Conservation (phyloP, 1,284 basidiomycete species). For the Irpex rosettiformis region DNA sequence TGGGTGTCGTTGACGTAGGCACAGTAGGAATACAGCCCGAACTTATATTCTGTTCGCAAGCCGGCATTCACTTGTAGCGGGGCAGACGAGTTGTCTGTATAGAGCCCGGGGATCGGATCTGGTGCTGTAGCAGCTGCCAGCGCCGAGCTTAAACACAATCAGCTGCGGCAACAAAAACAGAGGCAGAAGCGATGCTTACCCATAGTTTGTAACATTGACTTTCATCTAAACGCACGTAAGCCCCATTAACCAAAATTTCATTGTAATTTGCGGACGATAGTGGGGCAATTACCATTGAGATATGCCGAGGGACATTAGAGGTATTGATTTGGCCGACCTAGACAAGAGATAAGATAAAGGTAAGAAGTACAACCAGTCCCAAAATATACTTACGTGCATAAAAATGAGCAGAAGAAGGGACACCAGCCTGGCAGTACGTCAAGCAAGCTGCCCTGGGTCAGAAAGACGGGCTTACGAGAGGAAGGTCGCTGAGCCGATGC, state of each 20-base stretch:
- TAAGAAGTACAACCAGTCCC: conserved; percentile 13
- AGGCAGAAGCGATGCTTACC: conserved; percentile 38
- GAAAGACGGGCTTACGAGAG: conserved; percentile 51
- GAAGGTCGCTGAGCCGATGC: conserved; percentile 62
- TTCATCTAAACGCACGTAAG: conserved; percentile 43
- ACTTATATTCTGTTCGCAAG: conserved; percentile 68
- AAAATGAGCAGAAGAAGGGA: conserved; percentile 73
- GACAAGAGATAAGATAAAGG: conserved; percentile 29
- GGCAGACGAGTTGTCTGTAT: conserved; percentile 60
- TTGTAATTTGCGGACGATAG: conserved; percentile 9
- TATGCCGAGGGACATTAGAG: conserved; percentile 61
- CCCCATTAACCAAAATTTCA: background rate
- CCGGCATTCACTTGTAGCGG: conserved; percentile 57
- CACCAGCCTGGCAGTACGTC: conserved; percentile 43
- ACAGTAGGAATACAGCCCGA: conserved; percentile 76
- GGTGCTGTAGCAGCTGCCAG: conserved; percentile 43
- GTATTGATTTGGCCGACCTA: conserved; percentile 83
- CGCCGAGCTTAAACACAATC: conserved; percentile 33
- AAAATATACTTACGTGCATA: conserved; percentile 55
- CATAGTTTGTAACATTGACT: conserved; percentile 67
- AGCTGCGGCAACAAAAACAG: conserved; percentile 10
- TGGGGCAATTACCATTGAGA: conserved; percentile 58
- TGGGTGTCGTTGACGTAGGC: conserved; percentile 57
- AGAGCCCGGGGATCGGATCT: conserved; percentile 62
- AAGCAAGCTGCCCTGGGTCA: conserved; percentile 3